Percentiles rank a stretch among this genome's conserved stretches.
These are phyloP conservation scores for Hevea brasiliensis DNA, from an alignment of 345 rosid genomes.

Conservation along the genomic window DNA sequence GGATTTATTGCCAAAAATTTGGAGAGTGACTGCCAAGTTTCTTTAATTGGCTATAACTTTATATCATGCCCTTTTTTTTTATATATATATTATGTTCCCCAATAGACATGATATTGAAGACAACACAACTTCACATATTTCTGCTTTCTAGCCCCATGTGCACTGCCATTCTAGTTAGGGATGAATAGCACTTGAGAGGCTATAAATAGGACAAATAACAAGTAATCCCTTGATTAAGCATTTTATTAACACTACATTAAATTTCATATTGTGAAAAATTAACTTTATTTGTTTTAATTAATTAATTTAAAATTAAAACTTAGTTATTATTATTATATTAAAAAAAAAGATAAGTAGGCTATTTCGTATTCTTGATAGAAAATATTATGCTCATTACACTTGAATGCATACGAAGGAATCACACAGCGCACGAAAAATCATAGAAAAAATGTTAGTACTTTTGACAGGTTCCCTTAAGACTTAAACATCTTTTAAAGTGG, in stretches of 20 bases:
- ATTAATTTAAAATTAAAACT: too few relatives aligned
- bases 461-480: background rate
- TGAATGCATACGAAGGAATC: too few relatives aligned
- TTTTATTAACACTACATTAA: background rate
- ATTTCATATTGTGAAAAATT: background rate
- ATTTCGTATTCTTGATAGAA: too few relatives aligned
- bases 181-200: background rate
- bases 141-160: background rate
- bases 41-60: too few relatives aligned
- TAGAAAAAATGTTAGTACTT: too few relatives aligned
- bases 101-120: background rate
- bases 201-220: background rate
- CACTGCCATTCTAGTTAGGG: background rate
- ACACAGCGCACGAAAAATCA: too few relatives aligned
- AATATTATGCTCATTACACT: too few relatives aligned
- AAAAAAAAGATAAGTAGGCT: too few relatives aligned
- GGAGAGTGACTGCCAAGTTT: conserved; percentile 8
- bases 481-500: background rate
- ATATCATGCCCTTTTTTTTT: too few relatives aligned
- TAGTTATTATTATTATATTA: too few relatives aligned
- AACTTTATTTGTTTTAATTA: too few relatives aligned
- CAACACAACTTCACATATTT: background rate
- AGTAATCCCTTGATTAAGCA: background rate
- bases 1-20: background rate
- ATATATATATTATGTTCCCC: too few relatives aligned